phyloP scores from a whole-genome alignment of 306 rosid genomes.

The Vigna reflexopilosa region DNA sequence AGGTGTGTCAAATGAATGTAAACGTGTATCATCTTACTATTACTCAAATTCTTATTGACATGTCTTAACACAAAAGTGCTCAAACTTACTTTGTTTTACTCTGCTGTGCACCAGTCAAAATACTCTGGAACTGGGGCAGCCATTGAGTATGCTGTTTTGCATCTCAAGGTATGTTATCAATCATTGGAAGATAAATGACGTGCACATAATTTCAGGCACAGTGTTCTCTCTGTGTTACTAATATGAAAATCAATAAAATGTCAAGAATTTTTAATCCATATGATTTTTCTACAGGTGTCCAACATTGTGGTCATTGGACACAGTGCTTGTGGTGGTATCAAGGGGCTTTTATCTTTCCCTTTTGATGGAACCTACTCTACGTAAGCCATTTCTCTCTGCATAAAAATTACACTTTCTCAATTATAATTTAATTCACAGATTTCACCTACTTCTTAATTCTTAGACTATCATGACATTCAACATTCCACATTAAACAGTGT shows the following conservation, averaged over 20 bases:
- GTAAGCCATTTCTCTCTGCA: slow-evolving; percentile 51
- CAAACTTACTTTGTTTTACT: slow-evolving; percentile 21
- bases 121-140: slow-evolving; percentile 84
- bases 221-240: background rate
- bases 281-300: slow-evolving; percentile 59
- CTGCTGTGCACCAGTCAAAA: slow-evolving; percentile 51
- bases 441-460: background rate
- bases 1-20: too few species aligned
- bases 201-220: background rate
- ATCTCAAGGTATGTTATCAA: slow-evolving; percentile 78
- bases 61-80: background rate
- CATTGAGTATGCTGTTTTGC: slow-evolving; percentile 85
- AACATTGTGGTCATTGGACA: slow-evolving; percentile 76
- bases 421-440: background rate
- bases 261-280: background rate
- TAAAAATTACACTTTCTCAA: background rate
- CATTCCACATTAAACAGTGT: too few species aligned
- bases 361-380: slow-evolving; percentile 70
- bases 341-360: slow-evolving; percentile 80
- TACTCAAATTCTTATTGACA: background rate
- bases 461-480: too few species aligned
- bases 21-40: too few species aligned
- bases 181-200: slow-evolving; percentile 7
- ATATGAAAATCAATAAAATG: background rate
- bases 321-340: slow-evolving; percentile 96